Evolutionary conservation across 2,329 filamentous ascomycete species (phyloP).

Genomic region (Orbilia brochopaga): DNA sequence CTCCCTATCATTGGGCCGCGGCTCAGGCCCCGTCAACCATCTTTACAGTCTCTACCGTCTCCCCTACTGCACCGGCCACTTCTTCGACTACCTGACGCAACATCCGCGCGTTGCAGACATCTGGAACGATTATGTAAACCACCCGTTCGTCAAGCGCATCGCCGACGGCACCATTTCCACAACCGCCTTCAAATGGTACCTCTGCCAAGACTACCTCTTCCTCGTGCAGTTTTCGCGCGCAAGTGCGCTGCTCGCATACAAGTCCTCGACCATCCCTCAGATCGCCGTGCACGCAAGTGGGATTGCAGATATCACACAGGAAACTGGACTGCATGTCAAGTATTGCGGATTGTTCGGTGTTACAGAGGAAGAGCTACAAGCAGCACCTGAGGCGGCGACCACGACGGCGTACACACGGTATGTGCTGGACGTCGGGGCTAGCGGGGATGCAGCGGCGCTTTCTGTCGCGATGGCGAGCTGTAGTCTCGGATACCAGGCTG

Average conservation of each 20-base stretch:
- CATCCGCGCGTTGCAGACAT: conserved; percentile 73
- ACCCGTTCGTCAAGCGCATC: conserved; percentile 79
- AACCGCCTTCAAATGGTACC: conserved; percentile 82
- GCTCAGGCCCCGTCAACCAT: conserved; percentile 71
- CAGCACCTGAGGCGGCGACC: conserved; percentile 71
- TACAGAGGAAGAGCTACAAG: conserved; percentile 73
- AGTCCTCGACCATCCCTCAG: conserved; percentile 74
- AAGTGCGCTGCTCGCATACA: conserved; percentile 84
- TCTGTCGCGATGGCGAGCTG: conserved; percentile 86
- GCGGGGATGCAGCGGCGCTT: conserved; percentile 84
- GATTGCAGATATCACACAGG: conserved; percentile 75
- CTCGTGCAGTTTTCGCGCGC: conserved; percentile 88
- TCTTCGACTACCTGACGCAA: conserved; percentile 80
- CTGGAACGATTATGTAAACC: conserved; percentile 79
- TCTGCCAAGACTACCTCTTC: conserved; percentile 91
- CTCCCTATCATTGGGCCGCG: conserved; percentile 65
- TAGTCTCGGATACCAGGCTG: conserved; percentile 83
- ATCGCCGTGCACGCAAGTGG: conserved; percentile 73
- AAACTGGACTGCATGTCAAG: conserved; percentile 79
- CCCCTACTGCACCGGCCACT: conserved; percentile 72
- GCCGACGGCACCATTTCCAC: conserved; percentile 76
- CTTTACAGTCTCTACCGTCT: conserved; percentile 68
- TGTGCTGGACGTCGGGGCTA: conserved; percentile 85
- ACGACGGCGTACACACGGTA: conserved; percentile 84
- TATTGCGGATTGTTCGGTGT: conserved; percentile 86